Conservation (phyloP, 1,284 basidiomycete species). For the Tausonia pullulans region DNA sequence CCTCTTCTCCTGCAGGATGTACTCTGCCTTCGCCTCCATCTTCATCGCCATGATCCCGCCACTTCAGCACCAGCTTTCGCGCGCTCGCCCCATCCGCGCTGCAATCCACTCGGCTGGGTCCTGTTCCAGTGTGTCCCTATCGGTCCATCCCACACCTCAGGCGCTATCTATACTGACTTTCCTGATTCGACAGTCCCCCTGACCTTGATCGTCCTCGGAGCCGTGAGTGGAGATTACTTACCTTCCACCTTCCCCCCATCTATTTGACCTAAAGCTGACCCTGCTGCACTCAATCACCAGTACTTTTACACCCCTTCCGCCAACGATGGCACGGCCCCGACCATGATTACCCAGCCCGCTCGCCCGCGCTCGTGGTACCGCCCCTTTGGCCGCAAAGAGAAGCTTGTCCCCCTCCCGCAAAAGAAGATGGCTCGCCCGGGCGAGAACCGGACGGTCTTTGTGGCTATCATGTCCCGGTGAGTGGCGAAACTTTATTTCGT, state of each 20-base stretch:
- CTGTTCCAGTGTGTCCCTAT: conserved; percentile 47
- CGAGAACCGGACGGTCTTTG: conserved; percentile 67
- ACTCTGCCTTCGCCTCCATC: conserved; percentile 66
- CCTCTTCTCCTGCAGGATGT: conserved; percentile 37
- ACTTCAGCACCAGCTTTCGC: conserved; percentile 55
- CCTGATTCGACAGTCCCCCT: conserved; percentile 48
- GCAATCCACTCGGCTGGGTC: conserved; percentile 60
- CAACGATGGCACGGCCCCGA: background rate
- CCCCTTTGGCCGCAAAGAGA: background rate
- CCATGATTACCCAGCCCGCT: background rate
- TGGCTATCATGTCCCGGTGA: conserved; percentile 51
- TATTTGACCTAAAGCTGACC: too few relatives aligned
- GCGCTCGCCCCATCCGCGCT: conserved; percentile 55
- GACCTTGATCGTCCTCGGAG: conserved; percentile 82
- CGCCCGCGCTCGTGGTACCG: background rate
- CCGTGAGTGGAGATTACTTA: conserved; percentile 25
- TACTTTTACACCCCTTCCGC: conserved; percentile 3
- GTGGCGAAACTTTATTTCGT: background rate
- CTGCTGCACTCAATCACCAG: background rate
- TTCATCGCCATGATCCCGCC: conserved; percentile 68
- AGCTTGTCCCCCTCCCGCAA: background rate
- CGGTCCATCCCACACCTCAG: background rate
- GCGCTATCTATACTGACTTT: conserved; percentile 5
- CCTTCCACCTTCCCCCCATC: background rate
- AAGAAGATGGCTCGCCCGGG: conserved; percentile 38